Evolutionary conservation across 2,329 filamentous ascomycete genomes (phyloP).

Genomic region (Zalaria sp.): DNA sequence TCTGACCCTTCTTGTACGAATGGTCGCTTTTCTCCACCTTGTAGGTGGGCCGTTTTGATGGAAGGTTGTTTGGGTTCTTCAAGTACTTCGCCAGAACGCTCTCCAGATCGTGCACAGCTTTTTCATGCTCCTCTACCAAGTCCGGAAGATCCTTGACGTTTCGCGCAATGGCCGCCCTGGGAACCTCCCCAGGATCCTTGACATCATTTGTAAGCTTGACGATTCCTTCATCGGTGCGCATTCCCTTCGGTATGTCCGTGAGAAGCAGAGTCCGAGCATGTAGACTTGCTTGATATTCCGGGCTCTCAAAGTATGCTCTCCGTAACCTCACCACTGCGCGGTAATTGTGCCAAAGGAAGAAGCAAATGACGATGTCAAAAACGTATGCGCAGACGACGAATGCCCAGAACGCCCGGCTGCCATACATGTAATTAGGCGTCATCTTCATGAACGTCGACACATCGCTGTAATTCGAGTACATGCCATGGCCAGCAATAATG

Average conservation of each 20-base stretch:
- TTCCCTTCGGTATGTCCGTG: constrained; percentile 68
- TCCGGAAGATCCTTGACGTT: constrained; percentile 85
- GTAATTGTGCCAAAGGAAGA: constrained; percentile 87
- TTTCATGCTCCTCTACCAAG: constrained; percentile 71
- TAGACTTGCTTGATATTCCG: constrained; percentile 77
- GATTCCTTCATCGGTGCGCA: constrained; percentile 74
- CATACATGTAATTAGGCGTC: constrained; percentile 38
- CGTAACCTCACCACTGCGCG: constrained; percentile 55
- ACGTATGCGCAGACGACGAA: constrained; percentile 46
- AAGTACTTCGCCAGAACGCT: constrained; percentile 77
- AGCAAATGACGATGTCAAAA: constrained; percentile 61
- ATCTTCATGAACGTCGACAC: constrained; percentile 36
- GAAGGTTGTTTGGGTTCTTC: constrained; percentile 70
- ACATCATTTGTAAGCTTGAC: constrained; percentile 68
- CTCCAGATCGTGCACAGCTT: constrained; percentile 70
- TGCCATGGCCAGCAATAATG: constrained; percentile 22
- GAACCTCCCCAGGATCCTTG: constrained; percentile 63
- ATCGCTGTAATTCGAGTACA: constrained; percentile 9
- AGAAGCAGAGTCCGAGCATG: constrained; percentile 58
- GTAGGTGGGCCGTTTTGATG: constrained; percentile 62
- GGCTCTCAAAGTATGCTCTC: constrained; percentile 66
- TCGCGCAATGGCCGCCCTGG: constrained; percentile 69
- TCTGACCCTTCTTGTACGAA: constrained; percentile 52
- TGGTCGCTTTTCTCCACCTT: constrained; percentile 68
- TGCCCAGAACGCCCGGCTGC: constrained; percentile 37